Evolutionary conservation across 805 yeast species (phyloP), one percentile per base, ranked within the genome.

Genomic region (Teunomyces stri): DNA sequence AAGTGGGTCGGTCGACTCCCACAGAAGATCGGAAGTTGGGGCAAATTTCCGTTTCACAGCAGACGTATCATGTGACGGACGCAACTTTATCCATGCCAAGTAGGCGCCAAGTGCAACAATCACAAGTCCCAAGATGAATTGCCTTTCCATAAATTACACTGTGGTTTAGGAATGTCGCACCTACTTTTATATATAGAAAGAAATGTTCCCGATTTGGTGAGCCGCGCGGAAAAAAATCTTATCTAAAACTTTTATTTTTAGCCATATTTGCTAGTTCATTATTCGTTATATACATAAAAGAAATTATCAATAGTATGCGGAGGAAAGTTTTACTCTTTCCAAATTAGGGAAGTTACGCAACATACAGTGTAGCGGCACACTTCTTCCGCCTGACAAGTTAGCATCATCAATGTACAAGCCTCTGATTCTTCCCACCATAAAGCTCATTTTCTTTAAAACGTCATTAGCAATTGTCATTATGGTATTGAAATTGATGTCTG

Each of bases 1-100:
- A 63, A 36, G 74, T 57, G 57, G 74, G 69, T 49, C 74, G 68
- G 43, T 61, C 3, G 53, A 51, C 11, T 62, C 47, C 81, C 84
- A 82, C 15, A 74, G 57, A 49, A 78, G 76, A 46, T 61, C 61
- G 3, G 27, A 5, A 12, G 34, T 18, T 13, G 40, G 16, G 3
- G 40, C 15, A 37, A 37, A 12, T 13, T 37, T 22, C 15, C 29
- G 29, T 6, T n/a, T 22, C 40, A 37, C 29, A 7, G 40, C 40
- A n/a, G 40, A 37, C 16, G 21, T 13, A 12, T 20, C 29, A 5
- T 15, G 2, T 11, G 22, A 25, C 9, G 22, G 38, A 15, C 29
- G 11, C 13, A 11, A 13, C 25, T 16, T 37, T 13, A 9, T 21
- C 40, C 40, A 21, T 6, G n/a, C 6, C 3, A 21, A 37, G 29